Conservation (phyloP, 2,329 filamentous ascomycete genomes). For the Aspergillus melleus region DNA sequence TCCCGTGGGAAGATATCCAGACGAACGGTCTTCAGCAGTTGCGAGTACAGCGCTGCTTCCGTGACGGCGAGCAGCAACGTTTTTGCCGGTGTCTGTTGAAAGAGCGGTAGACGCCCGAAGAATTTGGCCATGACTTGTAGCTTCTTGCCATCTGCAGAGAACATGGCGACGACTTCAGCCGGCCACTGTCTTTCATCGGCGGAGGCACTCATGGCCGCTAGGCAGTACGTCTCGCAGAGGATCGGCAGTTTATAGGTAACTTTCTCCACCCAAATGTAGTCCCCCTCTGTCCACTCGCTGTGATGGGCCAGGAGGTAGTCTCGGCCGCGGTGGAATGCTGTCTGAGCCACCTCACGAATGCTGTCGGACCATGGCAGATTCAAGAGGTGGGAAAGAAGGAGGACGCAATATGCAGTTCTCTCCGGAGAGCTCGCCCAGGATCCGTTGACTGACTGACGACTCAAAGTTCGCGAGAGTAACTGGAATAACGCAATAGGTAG, state of each 20-base stretch:
- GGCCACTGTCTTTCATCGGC: constrained; percentile 13
- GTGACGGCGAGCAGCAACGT: background rate
- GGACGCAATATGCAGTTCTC: constrained; percentile 20
- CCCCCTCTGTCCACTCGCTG: constrained; percentile 4
- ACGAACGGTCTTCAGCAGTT: background rate
- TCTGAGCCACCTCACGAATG: background rate
- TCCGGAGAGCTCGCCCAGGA: constrained; percentile 21
- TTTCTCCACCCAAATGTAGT: constrained; percentile 24
- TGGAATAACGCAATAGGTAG: constrained; percentile 11
- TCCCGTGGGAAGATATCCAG: constrained; percentile 17
- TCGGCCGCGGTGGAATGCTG: background rate
- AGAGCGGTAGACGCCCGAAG: background rate
- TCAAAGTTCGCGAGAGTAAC: constrained; percentile 4
- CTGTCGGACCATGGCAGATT: background rate
- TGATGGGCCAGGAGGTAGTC: background rate
- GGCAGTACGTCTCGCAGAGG: constrained; percentile 25
- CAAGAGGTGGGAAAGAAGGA: constrained; percentile 13
- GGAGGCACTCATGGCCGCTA: constrained; percentile 27
- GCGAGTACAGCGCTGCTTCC: constrained; percentile 12
- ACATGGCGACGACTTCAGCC: constrained; percentile 1
- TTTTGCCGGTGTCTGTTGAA: background rate
- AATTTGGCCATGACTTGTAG: background rate
- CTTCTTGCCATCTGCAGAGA: background rate
- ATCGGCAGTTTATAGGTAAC: constrained; percentile 21
- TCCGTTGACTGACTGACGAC: constrained; percentile 12